Evolutionary conservation across 768 basidiomycete genomes (phyloP), one percentile per base, ranked within the genome.

Genomic region (Boletus insuetus): DNA sequence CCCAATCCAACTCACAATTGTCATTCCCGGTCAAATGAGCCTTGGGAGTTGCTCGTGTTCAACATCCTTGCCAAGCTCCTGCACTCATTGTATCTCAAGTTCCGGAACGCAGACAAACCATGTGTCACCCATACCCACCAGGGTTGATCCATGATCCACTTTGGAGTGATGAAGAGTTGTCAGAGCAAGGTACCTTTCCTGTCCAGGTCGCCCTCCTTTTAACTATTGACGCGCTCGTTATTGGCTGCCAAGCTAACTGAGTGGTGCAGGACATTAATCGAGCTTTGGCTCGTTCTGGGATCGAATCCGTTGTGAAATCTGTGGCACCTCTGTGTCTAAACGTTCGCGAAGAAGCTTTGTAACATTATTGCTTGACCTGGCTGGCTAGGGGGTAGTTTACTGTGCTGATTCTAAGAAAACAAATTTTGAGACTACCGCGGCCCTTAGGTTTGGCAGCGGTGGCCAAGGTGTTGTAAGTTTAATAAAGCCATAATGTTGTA

Each of bases 1-100:
- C 22, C 39, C 19, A 4, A 32, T 53, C n/a, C 49, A 66, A 41
- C 54, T 68, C 45, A 62, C 59, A 17, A 61, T 51, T 12, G 9
- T 70, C 39, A 34, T 56, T 42, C 40, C 24, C 1, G 44, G 16
- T n/a, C 58, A 54, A 40, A 16, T 35, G 16, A 45, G 41, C 9
- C 24, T 46, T 0, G 44, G 22, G 34, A 29, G 31, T 24, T 43
- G 22, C 53, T 35, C 50, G 20, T 41, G 20, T 49, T 29, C 44
- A 17, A 22, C 49, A 16, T 39, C 42, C 29, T 26, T 43, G 16
- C 40, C 19, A 13, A 50, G 22, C 12, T 14, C 29, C 24, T 29
- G 43, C 32, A 9, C 6, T 19, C 20, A 40, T 26, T 42, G 39
- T 43, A 41, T 16, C 24, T 16, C 43, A 22, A 55, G 29, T 48